Base-by-base conservation (phyloP, 2,329 filamentous ascomycete species). In the Fulvia fulva region DNA sequence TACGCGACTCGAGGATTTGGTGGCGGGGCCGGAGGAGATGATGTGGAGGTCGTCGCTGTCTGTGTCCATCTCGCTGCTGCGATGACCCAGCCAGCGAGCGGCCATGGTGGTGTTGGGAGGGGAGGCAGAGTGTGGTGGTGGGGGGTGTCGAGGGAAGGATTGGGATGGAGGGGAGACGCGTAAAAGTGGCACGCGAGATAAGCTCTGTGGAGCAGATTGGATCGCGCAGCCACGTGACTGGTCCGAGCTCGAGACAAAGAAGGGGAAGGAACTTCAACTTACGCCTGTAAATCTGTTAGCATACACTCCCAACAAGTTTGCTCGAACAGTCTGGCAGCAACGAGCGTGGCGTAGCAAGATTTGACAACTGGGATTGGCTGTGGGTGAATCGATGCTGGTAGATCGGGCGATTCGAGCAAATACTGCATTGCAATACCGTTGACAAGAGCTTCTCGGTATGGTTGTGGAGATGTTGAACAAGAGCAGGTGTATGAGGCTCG, bases 1-100 rank as follows among this genome's bases (percentile, higher is more conserved):
- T 53, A 19, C 60, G 53, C 37, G 37, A 41, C 37, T 41, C 37
- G 37, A 41, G 37, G 37, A 41, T 43, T 66, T 59, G 32, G 34
- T 16, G 34, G 47, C 54, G 28, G 25, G 43, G 45, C 53, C 23
- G 14, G 26, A 25, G 16, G 44, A 41, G 45, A 55, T 49, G 23
- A 47, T 32, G 53, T 47, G 22, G 43, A 55, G 19, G 25, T 55
- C 52, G 41, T 46, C 44, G 52, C 44, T 46, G 52, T 46, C 52
- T 4, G 37, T 41, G 14, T 41, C 37, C 37, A n/a, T 41, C 37
- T 41, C 37, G 28, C 49, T 51, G 28, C 49, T 51, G 16, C 14
- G 28, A 28, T 5, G 28, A 28, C 1, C 6, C 2, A 54, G n/a
- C 5, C 2, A 12, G 16, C 41, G 23, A 5, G 41, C 12, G 1